phyloP scores from a whole-genome alignment of 208 protist genomes.

The Acanthamoeba castellanii region DNA sequence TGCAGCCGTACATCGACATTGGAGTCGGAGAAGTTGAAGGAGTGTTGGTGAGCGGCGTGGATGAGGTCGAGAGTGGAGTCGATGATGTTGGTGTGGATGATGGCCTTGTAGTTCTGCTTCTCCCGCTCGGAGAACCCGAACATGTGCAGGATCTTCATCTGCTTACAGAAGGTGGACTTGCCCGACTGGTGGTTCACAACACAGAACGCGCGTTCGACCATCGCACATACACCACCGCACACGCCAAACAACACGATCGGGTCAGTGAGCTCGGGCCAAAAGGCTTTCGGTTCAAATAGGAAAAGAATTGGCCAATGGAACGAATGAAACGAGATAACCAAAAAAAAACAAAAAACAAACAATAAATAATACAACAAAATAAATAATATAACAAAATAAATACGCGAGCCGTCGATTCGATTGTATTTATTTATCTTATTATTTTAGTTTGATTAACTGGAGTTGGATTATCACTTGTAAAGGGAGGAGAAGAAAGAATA shows the following conservation, averaged over 20 bases:
- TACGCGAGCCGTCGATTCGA: no score
- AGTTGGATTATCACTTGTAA: no score
- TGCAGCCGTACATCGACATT: not conserved
- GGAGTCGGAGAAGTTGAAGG: not conserved
- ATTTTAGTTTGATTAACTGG: no score
- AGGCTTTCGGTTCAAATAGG: not conserved
- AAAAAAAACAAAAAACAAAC: not conserved
- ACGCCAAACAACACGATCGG: not conserved
- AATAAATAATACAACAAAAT: not conserved
- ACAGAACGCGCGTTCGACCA: not conserved
- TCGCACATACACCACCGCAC: not conserved
- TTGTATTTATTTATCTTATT: not conserved
- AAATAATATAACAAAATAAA: constrained; percentile 18
- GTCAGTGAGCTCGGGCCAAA: not conserved
- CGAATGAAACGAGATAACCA: not conserved
- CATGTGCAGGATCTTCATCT: constrained; percentile 91
- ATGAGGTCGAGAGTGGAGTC: constrained; percentile 76
- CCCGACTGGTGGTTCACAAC: constrained; percentile 88
- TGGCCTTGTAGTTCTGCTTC: constrained; percentile 84
- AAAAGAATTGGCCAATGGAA: not conserved
- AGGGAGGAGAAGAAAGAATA: not conserved
- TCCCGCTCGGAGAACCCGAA: constrained; percentile 83
- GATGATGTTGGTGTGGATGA: constrained; percentile 85
- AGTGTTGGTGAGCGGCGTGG: constrained; percentile 6
- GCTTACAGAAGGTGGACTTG: constrained; percentile 91